phyloP scores from a whole-genome alignment of 2,329 filamentous ascomycete genomes.

The Davidsoniella australis region DNA sequence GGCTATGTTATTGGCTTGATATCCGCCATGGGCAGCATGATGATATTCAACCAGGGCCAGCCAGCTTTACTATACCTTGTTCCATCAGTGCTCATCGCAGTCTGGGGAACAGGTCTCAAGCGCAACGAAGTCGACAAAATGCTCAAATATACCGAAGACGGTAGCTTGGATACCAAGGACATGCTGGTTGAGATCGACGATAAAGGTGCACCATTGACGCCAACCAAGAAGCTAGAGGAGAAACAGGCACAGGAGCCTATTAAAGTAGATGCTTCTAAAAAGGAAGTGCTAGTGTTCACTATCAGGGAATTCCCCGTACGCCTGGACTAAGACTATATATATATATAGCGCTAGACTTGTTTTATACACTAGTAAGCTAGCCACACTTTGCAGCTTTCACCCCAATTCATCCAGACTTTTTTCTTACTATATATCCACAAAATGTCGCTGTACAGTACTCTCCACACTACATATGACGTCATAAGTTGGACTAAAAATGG shows the following conservation, averaged over 20 bases:
- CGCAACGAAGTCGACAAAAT: conserved; percentile 58
- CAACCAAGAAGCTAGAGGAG: conserved; percentile 9
- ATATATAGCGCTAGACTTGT: no score
- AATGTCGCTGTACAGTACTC: no score
- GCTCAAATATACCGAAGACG: conserved; percentile 69
- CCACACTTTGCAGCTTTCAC: no score
- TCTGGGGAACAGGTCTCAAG: conserved; percentile 57
- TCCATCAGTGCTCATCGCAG: conserved; percentile 56
- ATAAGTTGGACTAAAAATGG: no score
- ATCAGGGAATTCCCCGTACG: no score
- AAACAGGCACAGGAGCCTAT: conserved; percentile 10
- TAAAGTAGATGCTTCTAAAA: conserved; percentile 2
- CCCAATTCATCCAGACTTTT: no score
- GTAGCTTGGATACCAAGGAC: conserved; percentile 36
- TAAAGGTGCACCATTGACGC: conserved; percentile 27
- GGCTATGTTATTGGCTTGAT: conserved; percentile 71
- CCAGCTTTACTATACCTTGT: conserved; percentile 87
- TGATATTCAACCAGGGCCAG: conserved; percentile 65
- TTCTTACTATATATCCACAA: no score
- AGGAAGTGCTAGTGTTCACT: not conserved
- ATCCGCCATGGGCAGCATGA: conserved; percentile 57
- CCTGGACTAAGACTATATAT: no score
- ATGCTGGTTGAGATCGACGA: conserved; percentile 37
- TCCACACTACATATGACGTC: no score
- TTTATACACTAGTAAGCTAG: no score